Evolutionary conservation across 2,329 filamentous ascomycete species (phyloP).

Genomic region (Dryadomyces quercivorus): DNA sequence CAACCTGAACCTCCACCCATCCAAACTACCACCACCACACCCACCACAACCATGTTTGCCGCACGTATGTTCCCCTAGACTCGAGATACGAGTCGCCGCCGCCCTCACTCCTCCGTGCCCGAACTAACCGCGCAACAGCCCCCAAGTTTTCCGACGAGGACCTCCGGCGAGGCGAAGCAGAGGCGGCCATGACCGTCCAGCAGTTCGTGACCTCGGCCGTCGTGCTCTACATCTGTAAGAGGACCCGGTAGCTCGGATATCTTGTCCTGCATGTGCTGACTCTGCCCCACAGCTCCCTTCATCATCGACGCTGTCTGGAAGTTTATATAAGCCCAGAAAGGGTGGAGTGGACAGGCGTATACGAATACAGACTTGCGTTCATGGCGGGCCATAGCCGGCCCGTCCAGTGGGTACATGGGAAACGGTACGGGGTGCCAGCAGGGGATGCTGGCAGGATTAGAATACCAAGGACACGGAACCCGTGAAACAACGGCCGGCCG

Average conservation of each 20-base stretch:
- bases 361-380: neutral
- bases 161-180: slow-evolving; percentile 55
- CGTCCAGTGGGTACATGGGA: too few species aligned
- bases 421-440: too few species aligned
- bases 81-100: too few species aligned
- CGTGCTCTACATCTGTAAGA: slow-evolving; percentile 66
- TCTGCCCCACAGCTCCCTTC: slow-evolving; percentile 39
- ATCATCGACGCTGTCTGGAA: slow-evolving; percentile 35
- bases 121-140: slow-evolving; percentile 1
- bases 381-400: too few species aligned
- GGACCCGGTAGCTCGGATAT: neutral
- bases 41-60: slow-evolving; percentile 43
- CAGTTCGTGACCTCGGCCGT: slow-evolving; percentile 52
- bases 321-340: slow-evolving; percentile 18
- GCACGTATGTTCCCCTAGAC: slow-evolving; percentile 34
- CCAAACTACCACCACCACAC: neutral
- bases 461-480: too few species aligned
- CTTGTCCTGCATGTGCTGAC: neutral
- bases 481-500: too few species aligned
- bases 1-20: too few species aligned
- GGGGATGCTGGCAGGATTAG: too few species aligned
- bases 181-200: slow-evolving; percentile 56
- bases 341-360: neutral
- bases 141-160: slow-evolving; percentile 59
- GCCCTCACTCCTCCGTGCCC: neutral